These are phyloP conservation scores for Micractinium sp. DNA, from an alignment of 139 green algal genomes.

Conservation along the genomic window DNA sequence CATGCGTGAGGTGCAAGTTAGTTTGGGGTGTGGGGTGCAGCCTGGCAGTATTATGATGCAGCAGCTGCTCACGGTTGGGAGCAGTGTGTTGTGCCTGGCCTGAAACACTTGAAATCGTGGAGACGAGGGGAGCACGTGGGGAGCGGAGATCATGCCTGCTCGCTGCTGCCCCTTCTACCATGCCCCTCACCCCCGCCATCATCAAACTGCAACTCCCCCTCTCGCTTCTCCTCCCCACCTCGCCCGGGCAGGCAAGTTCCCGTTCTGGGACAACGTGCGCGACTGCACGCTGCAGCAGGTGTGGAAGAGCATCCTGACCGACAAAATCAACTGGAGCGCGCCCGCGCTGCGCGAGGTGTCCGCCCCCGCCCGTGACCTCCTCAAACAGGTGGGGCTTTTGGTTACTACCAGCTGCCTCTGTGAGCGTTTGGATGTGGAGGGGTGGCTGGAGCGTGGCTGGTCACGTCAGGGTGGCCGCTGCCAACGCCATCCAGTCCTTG, in stretches of 20 bases:
- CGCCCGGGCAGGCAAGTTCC: constrained; percentile 67
- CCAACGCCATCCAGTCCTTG: too few species aligned
- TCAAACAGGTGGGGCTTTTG: constrained; percentile 33
- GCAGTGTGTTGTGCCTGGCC: too few species aligned
- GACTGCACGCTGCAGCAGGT: constrained; percentile 81
- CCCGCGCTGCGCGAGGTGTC: constrained; percentile 49
- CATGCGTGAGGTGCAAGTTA: background rate
- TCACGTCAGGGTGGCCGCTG: too few species aligned
- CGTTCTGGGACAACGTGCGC: constrained; percentile 90
- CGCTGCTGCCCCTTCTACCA: too few species aligned
- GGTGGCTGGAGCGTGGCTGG: too few species aligned
- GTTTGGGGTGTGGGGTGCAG: background rate
- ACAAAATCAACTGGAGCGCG: constrained; percentile 75
- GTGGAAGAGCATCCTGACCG: constrained; percentile 82
- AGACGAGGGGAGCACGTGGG: too few species aligned
- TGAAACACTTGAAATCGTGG: too few species aligned
- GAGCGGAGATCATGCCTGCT: background rate
- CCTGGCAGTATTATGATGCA: constrained; percentile 83
- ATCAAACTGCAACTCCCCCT: background rate
- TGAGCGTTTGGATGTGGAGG: too few species aligned
- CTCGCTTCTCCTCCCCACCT: background rate
- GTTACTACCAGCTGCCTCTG: too few species aligned
- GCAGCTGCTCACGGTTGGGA: constrained; percentile 62
- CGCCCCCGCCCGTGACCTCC: constrained; percentile 50
- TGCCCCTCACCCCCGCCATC: background rate